phyloP scores from a whole-genome alignment of 2,329 filamentous ascomycete species.

The Cladophialophora yegresii region DNA sequence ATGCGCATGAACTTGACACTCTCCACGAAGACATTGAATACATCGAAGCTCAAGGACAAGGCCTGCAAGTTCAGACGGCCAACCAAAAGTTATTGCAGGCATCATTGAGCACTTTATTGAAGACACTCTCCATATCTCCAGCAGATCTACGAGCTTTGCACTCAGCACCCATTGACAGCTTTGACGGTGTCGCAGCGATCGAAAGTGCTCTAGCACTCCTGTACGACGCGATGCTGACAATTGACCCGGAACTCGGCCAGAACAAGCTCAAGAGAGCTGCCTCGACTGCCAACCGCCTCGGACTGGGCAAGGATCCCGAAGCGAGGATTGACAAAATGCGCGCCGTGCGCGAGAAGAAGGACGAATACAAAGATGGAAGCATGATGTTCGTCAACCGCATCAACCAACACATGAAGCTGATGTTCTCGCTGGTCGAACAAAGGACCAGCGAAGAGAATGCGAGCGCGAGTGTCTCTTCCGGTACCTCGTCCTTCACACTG shows the following conservation, averaged over 20 bases:
- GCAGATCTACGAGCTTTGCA: constrained; percentile 73
- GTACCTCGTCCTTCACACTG: constrained; percentile 59
- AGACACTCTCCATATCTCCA: constrained; percentile 83
- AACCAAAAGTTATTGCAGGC: constrained; percentile 93
- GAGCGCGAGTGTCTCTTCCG: constrained; percentile 46
- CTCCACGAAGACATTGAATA: constrained; percentile 94
- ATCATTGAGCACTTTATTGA: constrained; percentile 83
- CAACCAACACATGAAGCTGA: constrained; percentile 76
- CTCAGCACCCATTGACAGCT: constrained; percentile 70
- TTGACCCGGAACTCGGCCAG: constrained; percentile 75
- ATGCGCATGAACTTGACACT: constrained; percentile 93
- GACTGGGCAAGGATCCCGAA: constrained; percentile 64
- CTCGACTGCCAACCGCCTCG: constrained; percentile 41
- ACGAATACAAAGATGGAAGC: constrained; percentile 79
- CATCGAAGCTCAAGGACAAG: constrained; percentile 95
- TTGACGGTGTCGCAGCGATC: constrained; percentile 71
- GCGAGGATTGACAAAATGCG: constrained; percentile 82
- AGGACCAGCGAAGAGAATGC: constrained; percentile 66
- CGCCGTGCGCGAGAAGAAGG: constrained; percentile 90
- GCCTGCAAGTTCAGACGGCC: constrained; percentile 92
- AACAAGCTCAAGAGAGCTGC: constrained; percentile 54
- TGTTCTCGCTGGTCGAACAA: constrained; percentile 74
- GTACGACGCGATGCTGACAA: constrained; percentile 90
- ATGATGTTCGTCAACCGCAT: constrained; percentile 75
- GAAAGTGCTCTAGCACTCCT: constrained; percentile 76